Evolutionary conservation across 2,329 filamentous ascomycete genomes (phyloP).

Genomic region (Pyricularia pennisetigena): DNA sequence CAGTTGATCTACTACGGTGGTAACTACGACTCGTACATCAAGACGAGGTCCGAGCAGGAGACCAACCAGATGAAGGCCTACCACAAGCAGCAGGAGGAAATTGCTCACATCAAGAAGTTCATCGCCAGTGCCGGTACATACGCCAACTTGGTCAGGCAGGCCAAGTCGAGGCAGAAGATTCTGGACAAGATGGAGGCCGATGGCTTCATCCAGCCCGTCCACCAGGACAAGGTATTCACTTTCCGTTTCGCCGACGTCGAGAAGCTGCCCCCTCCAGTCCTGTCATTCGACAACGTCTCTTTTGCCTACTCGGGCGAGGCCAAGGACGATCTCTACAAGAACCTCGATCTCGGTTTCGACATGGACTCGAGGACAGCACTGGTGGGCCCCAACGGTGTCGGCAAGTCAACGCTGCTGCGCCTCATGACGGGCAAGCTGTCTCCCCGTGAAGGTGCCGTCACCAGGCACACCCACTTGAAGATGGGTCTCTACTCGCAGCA

Average conservation of each 20-base stretch:
- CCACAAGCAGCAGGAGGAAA: conserved; percentile 98
- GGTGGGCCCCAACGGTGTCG: conserved; percentile 97
- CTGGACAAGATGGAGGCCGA: conserved; percentile 99
- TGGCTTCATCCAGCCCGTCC: conserved; percentile 90
- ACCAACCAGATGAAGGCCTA: conserved; percentile 99
- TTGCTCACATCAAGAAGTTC: conserved; percentile 99
- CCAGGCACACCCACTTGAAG: conserved; percentile 95
- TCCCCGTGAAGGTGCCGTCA: conserved; percentile 71
- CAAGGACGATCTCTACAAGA: conserved; percentile 89
- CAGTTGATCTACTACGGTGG: conserved; percentile 95
- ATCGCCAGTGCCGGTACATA: conserved; percentile 99
- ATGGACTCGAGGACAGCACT: conserved; percentile 98
- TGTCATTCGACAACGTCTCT: conserved; percentile 94
- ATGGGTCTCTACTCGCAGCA: conserved; percentile 97
- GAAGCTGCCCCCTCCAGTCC: conserved; percentile 94
- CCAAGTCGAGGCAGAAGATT: conserved; percentile 99
- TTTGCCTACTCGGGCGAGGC: conserved; percentile 92
- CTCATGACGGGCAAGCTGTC: conserved; percentile 95
- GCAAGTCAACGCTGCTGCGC: conserved; percentile 91
- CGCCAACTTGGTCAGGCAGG: conserved; percentile 96
- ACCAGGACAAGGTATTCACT: conserved; percentile 78
- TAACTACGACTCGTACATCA: conserved; percentile 98
- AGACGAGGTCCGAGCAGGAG: conserved; percentile 90
- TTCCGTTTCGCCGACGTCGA: conserved; percentile 99
- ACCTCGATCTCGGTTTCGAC: conserved; percentile 96